Conservation (phyloP, 176 grass and related monocot species). For the Triticum urartu region DNA sequence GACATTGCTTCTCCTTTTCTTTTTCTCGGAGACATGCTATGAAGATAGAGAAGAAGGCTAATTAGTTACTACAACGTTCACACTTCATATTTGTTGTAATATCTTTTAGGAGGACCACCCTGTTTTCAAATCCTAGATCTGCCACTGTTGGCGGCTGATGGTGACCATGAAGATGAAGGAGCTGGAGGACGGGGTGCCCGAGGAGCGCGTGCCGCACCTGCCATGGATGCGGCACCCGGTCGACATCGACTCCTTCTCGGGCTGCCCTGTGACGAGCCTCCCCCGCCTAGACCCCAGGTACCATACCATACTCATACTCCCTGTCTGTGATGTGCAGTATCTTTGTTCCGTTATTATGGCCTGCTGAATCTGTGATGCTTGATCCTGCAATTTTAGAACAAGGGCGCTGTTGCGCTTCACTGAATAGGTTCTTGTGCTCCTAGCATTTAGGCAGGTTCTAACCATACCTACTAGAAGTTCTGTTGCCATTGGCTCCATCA, state of each 20-base stretch:
- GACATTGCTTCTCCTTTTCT: too few species aligned
- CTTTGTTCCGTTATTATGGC: background rate
- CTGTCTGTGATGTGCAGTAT: background rate
- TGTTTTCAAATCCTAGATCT: too few species aligned
- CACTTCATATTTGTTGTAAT: background rate
- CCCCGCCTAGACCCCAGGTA: constrained; percentile 57
- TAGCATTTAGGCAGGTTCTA: background rate
- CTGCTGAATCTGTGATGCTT: background rate
- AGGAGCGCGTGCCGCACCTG: constrained; percentile 50
- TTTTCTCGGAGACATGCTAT: too few species aligned
- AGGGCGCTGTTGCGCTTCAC: background rate
- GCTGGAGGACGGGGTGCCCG: constrained; percentile 2
- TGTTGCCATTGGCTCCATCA: background rate
- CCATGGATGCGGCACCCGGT: constrained; percentile 64
- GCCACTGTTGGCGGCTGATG: background rate
- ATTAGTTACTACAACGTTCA: too few species aligned
- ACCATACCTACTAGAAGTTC: background rate
- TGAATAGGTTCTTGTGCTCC: background rate
- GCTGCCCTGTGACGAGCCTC: constrained; percentile 29
- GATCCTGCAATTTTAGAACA: background rate
- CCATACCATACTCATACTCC: background rate
- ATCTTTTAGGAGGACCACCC: too few species aligned
- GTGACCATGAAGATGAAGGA: constrained; percentile 29
- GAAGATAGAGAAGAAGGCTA: too few species aligned
- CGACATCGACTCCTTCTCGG: constrained; percentile 55